Conservation (phyloP, 257 asterid genomes). For the Ajuga chamaepitys region DNA sequence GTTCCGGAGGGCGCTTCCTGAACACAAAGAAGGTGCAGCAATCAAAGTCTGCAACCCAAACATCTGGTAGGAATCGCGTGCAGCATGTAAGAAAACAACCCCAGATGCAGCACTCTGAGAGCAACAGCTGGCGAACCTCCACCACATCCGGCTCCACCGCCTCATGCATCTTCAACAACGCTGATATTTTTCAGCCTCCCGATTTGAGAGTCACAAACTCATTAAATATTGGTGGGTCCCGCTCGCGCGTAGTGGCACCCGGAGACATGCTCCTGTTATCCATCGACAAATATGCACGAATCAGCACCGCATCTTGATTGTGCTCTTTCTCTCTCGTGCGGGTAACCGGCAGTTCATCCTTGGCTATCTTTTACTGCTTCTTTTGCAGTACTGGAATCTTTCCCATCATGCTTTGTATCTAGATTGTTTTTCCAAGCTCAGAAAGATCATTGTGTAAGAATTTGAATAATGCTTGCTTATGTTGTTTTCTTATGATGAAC, state of each 20-base stretch:
- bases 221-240: constrained; percentile 2
- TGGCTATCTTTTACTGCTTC: constrained; percentile 54
- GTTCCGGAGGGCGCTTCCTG: constrained; percentile 62
- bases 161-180: constrained; percentile 51
- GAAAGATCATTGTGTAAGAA: constrained; percentile 5
- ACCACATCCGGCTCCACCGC: constrained; percentile 41
- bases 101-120: constrained; percentile 25
- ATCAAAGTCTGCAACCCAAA: constrained; percentile 20
- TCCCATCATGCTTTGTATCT: constrained; percentile 6
- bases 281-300: constrained; percentile 27
- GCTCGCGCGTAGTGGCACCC: constrained; percentile 21
- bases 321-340: constrained; percentile 15
- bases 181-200: constrained; percentile 32
- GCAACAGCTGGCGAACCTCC: constrained; percentile 46
- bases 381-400: constrained; percentile 11
- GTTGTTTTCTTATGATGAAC: constrained; percentile 2
- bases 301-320: constrained; percentile 26
- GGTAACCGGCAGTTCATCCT: constrained; percentile 80
- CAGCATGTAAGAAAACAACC: constrained; percentile 6
- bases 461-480: constrained; percentile 1
- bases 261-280: constrained; percentile 30
- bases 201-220: constrained; percentile 20
- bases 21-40: constrained; percentile 35
- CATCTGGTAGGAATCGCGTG: not conserved
- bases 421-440: not conserved